A percentile compares a stretch with the other conserved stretches of the same genome.
phyloP scores from a whole-genome alignment of 2,329 filamentous ascomycete genomes.

The Chalaropsis thielavioides region DNA sequence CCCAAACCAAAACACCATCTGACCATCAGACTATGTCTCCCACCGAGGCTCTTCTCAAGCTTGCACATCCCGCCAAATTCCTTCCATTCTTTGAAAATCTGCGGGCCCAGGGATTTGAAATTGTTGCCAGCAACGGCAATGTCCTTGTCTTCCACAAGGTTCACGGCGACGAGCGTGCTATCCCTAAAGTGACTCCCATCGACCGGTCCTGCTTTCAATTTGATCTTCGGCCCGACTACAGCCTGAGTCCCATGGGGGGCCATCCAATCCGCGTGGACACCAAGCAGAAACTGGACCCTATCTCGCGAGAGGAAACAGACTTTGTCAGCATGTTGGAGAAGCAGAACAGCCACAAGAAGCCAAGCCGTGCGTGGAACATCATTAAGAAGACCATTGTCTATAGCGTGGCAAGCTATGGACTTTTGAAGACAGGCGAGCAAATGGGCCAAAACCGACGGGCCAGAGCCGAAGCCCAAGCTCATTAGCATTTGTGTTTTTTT shows the following conservation, averaged over 20 bases:
- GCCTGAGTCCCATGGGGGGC: background rate
- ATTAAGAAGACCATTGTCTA: slow-evolving; percentile 19
- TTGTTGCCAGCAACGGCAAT: slow-evolving; percentile 47
- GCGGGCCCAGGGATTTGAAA: slow-evolving; percentile 49
- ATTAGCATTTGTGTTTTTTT: slow-evolving; percentile 26
- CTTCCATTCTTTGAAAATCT: slow-evolving; percentile 47
- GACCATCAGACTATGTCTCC: slow-evolving; percentile 28
- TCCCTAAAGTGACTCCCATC: slow-evolving; percentile 2
- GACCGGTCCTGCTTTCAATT: slow-evolving; percentile 1
- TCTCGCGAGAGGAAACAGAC: slow-evolving; percentile 1
- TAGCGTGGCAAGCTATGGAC: background rate
- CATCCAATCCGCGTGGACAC: slow-evolving; percentile 12
- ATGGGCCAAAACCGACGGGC: background rate
- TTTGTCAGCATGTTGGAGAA: slow-evolving; percentile 4
- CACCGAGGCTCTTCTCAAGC: slow-evolving; percentile 42
- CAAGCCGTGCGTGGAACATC: background rate
- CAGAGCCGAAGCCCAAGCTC: slow-evolving; percentile 23
- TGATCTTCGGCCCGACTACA: slow-evolving; percentile 10
- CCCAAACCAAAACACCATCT: slow-evolving; percentile 34
- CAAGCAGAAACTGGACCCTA: background rate
- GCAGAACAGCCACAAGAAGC: slow-evolving; percentile 5
- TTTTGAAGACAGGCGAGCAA: slow-evolving; percentile 8
- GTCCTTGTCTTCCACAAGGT: slow-evolving; percentile 54
- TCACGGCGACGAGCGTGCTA: slow-evolving; percentile 23
- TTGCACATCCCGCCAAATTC: slow-evolving; percentile 51